Base-by-base conservation (phyloP, 805 yeast genomes). In the Suhomyces xylopsoci region DNA sequence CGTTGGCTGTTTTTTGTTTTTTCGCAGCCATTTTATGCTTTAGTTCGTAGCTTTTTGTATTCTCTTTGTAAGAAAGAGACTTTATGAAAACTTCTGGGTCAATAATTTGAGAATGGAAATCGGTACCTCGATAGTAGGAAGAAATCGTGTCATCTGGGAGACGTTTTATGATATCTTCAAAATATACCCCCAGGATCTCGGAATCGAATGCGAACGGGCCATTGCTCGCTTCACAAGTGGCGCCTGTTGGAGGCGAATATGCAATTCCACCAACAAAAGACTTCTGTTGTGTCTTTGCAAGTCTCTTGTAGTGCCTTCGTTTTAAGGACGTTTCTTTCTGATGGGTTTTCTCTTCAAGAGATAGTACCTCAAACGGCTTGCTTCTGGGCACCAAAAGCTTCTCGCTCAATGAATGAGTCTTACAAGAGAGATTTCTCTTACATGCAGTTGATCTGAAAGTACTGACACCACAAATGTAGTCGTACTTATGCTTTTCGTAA, bases 381-480 rank as follows among this genome's bases (percentile, higher is more conserved):
- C 41, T 48, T 42, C 51, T 10, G 7, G 32, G 14, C 7, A 48
- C 44, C n/a, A n/a, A 38, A 38, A 38, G 47, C 22, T 38, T n/a
- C 30, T 48, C 41, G 7, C 30, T 22, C 28, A 25, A 45, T 5
- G 51, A 41, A 22, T 48, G 51, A 38, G 14, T 17, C 9, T 25
- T 28, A 15, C 51, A 48, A 19, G 46, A 24, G 12, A 48, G 40
- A 6, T 28, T 48, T 30, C 51, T 41, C 10, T 26, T 42, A 20
- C 51, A 48, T 22, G 36, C 25, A 7, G 51, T 28, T 12, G 41
- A 41, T 20, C 41, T 30, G n/a, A 41, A 19, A 3, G 47, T 48
- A 6, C 22, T n/a, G 2, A 48, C 51, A 17, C 46, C 51, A 42
- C 51, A 48, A 25, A 48, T 28, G 20, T 48, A 48, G 32, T 48